Base-by-base conservation (phyloP, 768 basidiomycete genomes). In the Phanerochaete carnosa region DNA sequence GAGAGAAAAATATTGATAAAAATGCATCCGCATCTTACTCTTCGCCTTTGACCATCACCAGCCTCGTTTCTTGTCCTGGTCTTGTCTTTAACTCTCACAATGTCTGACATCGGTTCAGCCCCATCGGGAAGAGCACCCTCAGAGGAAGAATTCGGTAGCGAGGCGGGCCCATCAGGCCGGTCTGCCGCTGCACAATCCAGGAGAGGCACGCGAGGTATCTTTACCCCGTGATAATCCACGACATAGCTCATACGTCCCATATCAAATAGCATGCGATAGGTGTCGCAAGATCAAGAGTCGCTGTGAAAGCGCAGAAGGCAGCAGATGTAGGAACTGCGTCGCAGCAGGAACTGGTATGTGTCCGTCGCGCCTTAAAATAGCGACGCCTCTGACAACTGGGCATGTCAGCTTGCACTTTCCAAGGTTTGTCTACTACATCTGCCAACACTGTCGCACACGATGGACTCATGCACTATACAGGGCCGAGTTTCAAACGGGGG, bases 261-360 rank as follows among this genome's bases (percentile, higher is more conserved):
- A 4, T 7, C 32, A 4, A 13, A 22, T 8, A 92, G 92, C 92
- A 32, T 94, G 92, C 66, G 92, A 94, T 76, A 88, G 92, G 65
- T 94, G 92, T 66, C 80, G 91, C 52, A 94, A 92, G 76, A 89
- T 89, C 7, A 94, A 93, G 75, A 89, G 88, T 77, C 92, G 93
- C 71, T 94, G 92, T 69, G 90, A 92, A 68, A 82, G 84, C 50
- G 25, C 77, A 73, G 23, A 91, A 84, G 74, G 89, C 83, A 72
- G 90, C 82, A 66, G 89, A 86, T 74, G 75, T 79, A 53, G 71
- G 81, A 64, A 79, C 80, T 47, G 85, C 80, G 35, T 83, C 80
- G 65, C 79, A 83, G 85, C 66, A 69, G 75, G 75, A 25, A 60
- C 64, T 16, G 56, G 68, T 68, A 60, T 45, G 70, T 65, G 12